Base-by-base conservation (phyloP, 352 stramenopile genomes). In the Globisporangium echinulatum region DNA sequence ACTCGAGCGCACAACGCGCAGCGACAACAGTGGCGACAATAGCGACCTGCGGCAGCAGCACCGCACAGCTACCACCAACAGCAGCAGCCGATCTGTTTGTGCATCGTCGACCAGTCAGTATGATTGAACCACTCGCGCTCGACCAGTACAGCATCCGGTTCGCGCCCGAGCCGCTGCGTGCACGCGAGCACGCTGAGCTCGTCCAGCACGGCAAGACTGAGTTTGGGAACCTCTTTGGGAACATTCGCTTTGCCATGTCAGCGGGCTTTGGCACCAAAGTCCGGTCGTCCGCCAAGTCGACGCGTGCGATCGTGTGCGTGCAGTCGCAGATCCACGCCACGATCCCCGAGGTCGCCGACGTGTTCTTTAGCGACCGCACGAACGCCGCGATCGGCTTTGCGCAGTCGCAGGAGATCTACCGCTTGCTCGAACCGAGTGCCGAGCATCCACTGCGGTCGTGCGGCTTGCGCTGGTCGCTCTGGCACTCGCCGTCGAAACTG, bases 381-480 rank as follows among this genome's bases (percentile, higher is more conserved):
- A 82, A 80, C 48, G 76, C 73, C 15, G 77, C 73, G 2, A 85
- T 83, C 53, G 77, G 77, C 48, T 87, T 85, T 37, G 74, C 75
- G 52, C 75, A 85, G 63, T 79, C 78, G 36, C 75, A 86, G 55
- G 70, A 70, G 55, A 73, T 88, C 57, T 82, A 85, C 63, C 68
- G 70, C 53, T 72, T 86, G 38, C 13, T 85, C 46, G 63, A 67
- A 56, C 70, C 76, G 7, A 74, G 72, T 25, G 55, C 53, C 2
- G 74, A 76, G 25, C 72, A 85, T 46, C 74, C 78, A 52, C 79
- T 70, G 55, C 76, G 72, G n/a, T 77, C 76, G 3, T 82, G 74
- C 25, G 74, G 72, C 1, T 53, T 88, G 65, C 76, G 74, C 40
- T 88, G 76, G 78, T 86, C 78, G 59, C 72, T 88, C 46, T 86